Evolutionary conservation across 2,329 filamentous ascomycete species (phyloP).

Genomic region (Diaporthe vexans): DNA sequence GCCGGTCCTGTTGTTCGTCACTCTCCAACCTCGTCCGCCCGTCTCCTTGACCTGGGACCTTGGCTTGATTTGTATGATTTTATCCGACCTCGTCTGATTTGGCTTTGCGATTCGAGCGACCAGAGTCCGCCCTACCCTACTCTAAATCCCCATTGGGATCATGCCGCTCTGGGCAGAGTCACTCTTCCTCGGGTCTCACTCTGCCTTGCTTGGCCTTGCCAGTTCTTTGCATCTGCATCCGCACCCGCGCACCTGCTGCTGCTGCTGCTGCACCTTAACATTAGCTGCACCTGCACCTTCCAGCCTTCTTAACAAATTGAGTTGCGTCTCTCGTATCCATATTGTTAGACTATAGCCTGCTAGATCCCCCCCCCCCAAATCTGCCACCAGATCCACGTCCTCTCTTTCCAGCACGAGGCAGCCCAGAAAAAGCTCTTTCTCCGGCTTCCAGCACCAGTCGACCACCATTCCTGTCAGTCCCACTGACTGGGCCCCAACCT

Average conservation of each 20-base stretch:
- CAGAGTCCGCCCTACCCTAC: conserved; percentile 7
- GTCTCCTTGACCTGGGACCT: background rate
- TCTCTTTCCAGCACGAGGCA: conserved; percentile 5
- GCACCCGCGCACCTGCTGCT: background rate
- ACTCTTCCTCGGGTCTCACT: conserved; percentile 27
- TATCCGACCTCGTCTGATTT: conserved; percentile 32
- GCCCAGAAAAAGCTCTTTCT: conserved; percentile 9
- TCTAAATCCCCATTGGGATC: conserved; percentile 22
- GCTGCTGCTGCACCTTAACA: background rate
- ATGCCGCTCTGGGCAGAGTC: conserved; percentile 25
- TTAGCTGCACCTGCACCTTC: conserved; percentile 22
- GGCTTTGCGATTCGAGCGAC: conserved; percentile 18
- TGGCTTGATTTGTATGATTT: conserved; percentile 15
- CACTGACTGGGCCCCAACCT: conserved; percentile 14
- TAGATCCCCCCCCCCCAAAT: background rate
- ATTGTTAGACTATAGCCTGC: conserved; percentile 26
- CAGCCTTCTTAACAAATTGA: conserved; percentile 29
- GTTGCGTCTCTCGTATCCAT: conserved; percentile 29
- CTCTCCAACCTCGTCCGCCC: background rate
- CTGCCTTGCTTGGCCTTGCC: conserved; percentile 17
- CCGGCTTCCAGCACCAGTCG: conserved; percentile 11
- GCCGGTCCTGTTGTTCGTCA: no score
- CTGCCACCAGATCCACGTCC: background rate
- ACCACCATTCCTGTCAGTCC: conserved; percentile 25
- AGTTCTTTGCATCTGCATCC: conserved; percentile 28